Evolutionary conservation across 306 rosid genomes (phyloP).

Genomic region (Corylus avellana): DNA sequence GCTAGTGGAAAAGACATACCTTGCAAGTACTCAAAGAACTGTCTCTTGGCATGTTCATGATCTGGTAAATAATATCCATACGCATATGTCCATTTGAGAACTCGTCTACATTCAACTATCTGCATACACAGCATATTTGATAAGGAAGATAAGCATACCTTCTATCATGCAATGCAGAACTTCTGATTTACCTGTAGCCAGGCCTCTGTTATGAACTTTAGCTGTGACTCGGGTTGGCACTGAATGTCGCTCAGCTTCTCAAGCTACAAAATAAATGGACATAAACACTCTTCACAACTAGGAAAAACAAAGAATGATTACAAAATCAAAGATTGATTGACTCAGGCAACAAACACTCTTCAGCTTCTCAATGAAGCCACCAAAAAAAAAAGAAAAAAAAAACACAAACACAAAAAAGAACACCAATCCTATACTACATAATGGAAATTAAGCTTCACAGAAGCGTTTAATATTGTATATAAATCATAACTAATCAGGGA

Average conservation of each 20-base stretch:
- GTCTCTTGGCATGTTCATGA: conserved; percentile 62
- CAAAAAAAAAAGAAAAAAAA: no score
- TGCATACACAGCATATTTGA: conserved; percentile 34
- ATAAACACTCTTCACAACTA: neutral
- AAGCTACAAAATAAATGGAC: conserved; percentile 47
- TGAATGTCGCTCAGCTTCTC: conserved; percentile 89
- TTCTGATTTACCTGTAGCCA: conserved; percentile 74
- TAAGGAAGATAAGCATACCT: neutral
- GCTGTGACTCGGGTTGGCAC: conserved; percentile 97
- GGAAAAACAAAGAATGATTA: neutral
- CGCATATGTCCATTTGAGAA: conserved; percentile 95
- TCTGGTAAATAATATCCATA: conserved; percentile 89
- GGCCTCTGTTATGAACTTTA: conserved; percentile 95
- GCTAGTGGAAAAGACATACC: conserved; percentile 32
- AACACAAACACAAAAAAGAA: no score
- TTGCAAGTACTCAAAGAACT: conserved; percentile 75
- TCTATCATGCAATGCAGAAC: conserved; percentile 7
- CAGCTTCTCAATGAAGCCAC: no score
- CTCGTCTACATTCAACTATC: conserved; percentile 96
- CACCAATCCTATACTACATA: no score
- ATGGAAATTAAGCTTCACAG: no score
- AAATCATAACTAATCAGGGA: neutral
- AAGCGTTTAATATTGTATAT: neutral
- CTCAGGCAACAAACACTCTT: neutral
- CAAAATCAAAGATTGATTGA: neutral